phyloP scores from a whole-genome alignment of 1,284 basidiomycete genomes.

The Cryptococcus depauperatus region DNA sequence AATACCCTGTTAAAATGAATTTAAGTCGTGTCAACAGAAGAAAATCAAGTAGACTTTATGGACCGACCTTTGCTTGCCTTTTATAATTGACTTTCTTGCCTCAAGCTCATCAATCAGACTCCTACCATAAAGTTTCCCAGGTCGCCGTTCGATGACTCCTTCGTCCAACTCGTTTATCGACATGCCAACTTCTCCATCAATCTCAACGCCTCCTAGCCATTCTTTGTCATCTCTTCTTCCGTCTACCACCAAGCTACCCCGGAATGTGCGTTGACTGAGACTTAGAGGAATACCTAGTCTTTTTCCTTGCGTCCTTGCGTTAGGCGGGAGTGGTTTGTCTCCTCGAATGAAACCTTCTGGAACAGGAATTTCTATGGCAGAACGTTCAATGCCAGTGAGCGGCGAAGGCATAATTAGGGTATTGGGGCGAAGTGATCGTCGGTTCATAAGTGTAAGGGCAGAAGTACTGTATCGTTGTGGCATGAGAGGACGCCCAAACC shows the following conservation, averaged over 20 bases:
- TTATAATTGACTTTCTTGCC: slow-evolving; percentile 34
- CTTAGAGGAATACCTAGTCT: slow-evolving; percentile 26
- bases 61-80: slow-evolving; percentile 36
- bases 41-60: background rate
- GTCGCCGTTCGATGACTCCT: slow-evolving; percentile 19
- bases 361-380: slow-evolving; percentile 4
- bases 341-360: slow-evolving; percentile 37
- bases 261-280: slow-evolving; percentile 36
- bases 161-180: slow-evolving; percentile 12
- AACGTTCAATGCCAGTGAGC: slow-evolving; percentile 8
- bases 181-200: slow-evolving; percentile 16
- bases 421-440: slow-evolving; percentile 33
- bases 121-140: slow-evolving; percentile 36
- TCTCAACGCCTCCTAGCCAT: slow-evolving; percentile 17
- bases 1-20: slow-evolving; percentile 31
- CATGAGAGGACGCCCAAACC: slow-evolving; percentile 32
- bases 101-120: slow-evolving; percentile 45
- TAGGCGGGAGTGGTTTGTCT: slow-evolving; percentile 40
- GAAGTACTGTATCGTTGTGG: slow-evolving; percentile 23
- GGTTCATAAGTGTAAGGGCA: slow-evolving; percentile 11
- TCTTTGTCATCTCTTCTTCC: slow-evolving; percentile 22
- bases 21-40: too few relatives aligned
- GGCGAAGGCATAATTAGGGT: slow-evolving; percentile 40
- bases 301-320: slow-evolving; percentile 23
- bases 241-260: slow-evolving; percentile 30